phyloP scores from a whole-genome alignment of 805 yeast genomes.

The Yueomyces sinensis region DNA sequence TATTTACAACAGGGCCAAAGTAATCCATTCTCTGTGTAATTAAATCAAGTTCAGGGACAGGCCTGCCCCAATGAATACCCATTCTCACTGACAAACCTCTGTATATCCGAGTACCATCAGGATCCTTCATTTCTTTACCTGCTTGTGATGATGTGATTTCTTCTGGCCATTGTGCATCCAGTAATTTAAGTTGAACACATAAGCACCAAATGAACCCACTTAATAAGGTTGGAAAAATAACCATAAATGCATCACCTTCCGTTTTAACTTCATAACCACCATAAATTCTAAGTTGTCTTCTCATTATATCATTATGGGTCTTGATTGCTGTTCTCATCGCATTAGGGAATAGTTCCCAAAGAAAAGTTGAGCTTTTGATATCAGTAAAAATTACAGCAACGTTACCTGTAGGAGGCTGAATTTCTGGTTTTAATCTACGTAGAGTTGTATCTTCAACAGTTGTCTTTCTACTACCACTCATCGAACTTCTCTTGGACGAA shows the following conservation, averaged over 20 bases:
- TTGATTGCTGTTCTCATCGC: conserved; percentile 97
- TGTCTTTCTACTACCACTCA: conserved; percentile 32
- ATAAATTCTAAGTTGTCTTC: conserved; percentile 79
- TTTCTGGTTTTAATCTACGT: conserved; percentile 77
- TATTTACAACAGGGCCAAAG: conserved; percentile 96
- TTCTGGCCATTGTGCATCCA: conserved; percentile 90
- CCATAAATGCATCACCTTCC: conserved; percentile 99
- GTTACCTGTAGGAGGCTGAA: conserved; percentile 88
- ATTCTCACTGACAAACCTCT: conserved; percentile 89
- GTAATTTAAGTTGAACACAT: conserved; percentile 72
- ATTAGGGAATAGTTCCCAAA: conserved; percentile 88
- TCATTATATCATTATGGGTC: conserved; percentile 86
- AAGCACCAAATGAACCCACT: conserved; percentile 91
- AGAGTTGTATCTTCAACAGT: conserved; percentile 63
- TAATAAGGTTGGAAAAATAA: conserved; percentile 85
- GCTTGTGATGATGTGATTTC: conserved; percentile 77
- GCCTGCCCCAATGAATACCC: conserved; percentile 98
- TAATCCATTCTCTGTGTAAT: conserved; percentile 97
- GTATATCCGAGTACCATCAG: conserved; percentile 44
- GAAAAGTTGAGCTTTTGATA: conserved; percentile 80
- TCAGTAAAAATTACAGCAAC: conserved; percentile 95
- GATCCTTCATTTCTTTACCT: conserved; percentile 67
- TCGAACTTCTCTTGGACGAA: neutral
- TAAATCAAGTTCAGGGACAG: conserved; percentile 90
- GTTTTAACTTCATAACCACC: conserved; percentile 98